Conservation (phyloP, 2,329 filamentous ascomycete genomes). For the Apiospora marii region DNA sequence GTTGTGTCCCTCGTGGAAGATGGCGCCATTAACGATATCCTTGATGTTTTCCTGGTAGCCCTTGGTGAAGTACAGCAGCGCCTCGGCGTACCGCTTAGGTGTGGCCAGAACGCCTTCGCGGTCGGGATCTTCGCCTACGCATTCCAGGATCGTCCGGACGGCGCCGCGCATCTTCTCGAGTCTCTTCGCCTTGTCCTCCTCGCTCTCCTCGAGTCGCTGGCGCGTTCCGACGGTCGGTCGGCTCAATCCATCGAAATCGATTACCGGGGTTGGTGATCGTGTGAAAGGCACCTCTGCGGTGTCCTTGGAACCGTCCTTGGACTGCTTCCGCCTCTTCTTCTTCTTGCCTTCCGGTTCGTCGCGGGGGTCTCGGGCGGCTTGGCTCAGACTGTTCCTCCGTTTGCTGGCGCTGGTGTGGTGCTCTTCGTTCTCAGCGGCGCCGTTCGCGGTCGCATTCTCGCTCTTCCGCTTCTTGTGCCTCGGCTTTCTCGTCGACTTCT, state of each 20-base stretch:
- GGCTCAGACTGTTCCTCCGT: conserved; percentile 63
- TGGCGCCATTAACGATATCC: conserved; percentile 90
- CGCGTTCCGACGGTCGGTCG: conserved; percentile 70
- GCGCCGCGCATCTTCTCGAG: conserved; percentile 67
- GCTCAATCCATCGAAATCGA: conserved; percentile 69
- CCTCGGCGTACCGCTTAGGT: conserved; percentile 91
- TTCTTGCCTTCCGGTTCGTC: conserved; percentile 55
- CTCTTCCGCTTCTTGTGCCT: conserved; percentile 38
- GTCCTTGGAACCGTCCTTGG: neutral
- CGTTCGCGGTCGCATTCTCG: conserved; percentile 32
- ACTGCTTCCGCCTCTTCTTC: conserved; percentile 46
- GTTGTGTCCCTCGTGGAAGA: conserved; percentile 96
- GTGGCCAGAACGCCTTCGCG: conserved; percentile 71
- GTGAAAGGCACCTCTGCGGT: conserved; percentile 42
- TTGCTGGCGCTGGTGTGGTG: conserved; percentile 33
- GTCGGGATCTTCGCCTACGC: conserved; percentile 72
- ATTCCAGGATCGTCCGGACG: conserved; percentile 72
- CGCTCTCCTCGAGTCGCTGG: conserved; percentile 64
- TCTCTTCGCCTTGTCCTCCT: conserved; percentile 58
- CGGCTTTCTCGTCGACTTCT: conserved; percentile 43
- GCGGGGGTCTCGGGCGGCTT: conserved; percentile 67
- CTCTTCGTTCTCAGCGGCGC: conserved; percentile 41
- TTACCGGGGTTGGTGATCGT: conserved; percentile 62
- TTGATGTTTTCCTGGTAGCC: conserved; percentile 95
- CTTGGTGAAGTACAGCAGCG: conserved; percentile 94